Percentiles rank a stretch among this genome's conserved stretches.
Conservation (phyloP, 352 stramenopile genomes). For the Phytopythium vexans region DNA sequence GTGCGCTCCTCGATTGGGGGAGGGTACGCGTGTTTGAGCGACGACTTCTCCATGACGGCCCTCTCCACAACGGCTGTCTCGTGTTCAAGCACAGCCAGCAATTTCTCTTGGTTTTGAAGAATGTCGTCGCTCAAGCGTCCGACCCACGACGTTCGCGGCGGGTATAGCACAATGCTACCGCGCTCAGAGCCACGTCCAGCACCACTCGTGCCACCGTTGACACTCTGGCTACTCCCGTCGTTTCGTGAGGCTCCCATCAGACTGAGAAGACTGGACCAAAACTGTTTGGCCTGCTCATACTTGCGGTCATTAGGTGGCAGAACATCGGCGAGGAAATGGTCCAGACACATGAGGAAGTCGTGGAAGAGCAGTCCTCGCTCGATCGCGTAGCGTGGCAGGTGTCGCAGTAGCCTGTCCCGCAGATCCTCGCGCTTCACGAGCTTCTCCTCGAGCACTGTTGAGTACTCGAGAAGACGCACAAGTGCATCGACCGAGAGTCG, state of each 20-base stretch:
- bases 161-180: constrained; percentile 4
- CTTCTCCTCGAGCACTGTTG: constrained; percentile 33
- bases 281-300: constrained; percentile 36
- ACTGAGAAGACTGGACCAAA: constrained; percentile 50
- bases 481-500: constrained; percentile 39
- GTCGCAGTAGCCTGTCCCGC: constrained; percentile 14
- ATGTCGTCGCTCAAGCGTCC: constrained; percentile 75
- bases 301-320: constrained; percentile 26
- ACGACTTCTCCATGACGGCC: constrained; percentile 78
- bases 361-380: constrained; percentile 48
- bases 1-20: constrained; percentile 6
- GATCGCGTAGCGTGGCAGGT: constrained; percentile 41
- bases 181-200: background rate
- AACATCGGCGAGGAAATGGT: constrained; percentile 35
- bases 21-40: constrained; percentile 65
- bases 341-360: constrained; percentile 53
- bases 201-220: background rate
- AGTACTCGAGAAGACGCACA: constrained; percentile 45
- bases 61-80: constrained; percentile 75
- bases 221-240: background rate
- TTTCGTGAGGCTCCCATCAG: constrained; percentile 14
- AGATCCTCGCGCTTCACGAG: constrained; percentile 27
- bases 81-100: constrained; percentile 72
- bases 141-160: constrained; percentile 27
- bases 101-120: constrained; percentile 77